Percentiles rank a stretch among this genome's conserved stretches.
These are phyloP conservation scores for Colletotrichum melonis DNA, from an alignment of 2,329 filamentous ascomycete species.

Conservation along the genomic window DNA sequence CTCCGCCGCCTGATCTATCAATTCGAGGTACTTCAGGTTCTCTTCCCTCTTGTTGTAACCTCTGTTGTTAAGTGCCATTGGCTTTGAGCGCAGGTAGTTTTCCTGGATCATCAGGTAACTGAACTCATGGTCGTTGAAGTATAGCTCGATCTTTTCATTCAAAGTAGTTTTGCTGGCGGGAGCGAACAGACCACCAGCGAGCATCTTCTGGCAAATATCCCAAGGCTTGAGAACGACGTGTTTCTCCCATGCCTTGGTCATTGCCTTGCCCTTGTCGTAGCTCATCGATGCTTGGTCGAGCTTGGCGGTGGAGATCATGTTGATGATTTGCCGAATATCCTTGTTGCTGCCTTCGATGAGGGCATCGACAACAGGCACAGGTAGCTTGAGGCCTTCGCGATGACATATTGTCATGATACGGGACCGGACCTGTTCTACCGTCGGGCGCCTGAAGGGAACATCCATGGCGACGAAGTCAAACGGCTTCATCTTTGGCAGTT, in stretches of 20 bases:
- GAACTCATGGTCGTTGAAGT: conserved; percentile 99
- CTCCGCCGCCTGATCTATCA: conserved; percentile 88
- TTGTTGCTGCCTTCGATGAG: conserved; percentile 95
- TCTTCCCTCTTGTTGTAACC: conserved; percentile 74
- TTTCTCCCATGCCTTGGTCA: conserved; percentile 99
- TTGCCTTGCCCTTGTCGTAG: conserved; percentile 87
- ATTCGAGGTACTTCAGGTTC: conserved; percentile 84
- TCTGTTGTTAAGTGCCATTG: conserved; percentile 69
- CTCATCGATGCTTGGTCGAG: conserved; percentile 84
- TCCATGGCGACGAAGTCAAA: conserved; percentile 91
- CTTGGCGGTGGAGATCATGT: conserved; percentile 96
- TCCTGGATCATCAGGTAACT: conserved; percentile 98
- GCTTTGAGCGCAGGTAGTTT: conserved; percentile 91
- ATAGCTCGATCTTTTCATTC: conserved; percentile 98
- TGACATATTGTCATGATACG: conserved; percentile 96
- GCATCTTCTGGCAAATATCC: conserved; percentile 96
- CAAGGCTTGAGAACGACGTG: conserved; percentile 96
- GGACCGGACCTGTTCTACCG: conserved; percentile 89
- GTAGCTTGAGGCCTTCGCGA: conserved; percentile 89
- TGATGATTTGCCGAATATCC: conserved; percentile 97
- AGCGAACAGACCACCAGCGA: conserved; percentile 88
- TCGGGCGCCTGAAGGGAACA: conserved; percentile 88
- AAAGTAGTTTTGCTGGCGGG: conserved; percentile 85
- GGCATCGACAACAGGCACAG: conserved; percentile 85
- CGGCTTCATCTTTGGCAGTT: conserved; percentile 96